Base-by-base conservation (phyloP, 805 yeast genomes). In the Metschnikowia peoriensis region DNA sequence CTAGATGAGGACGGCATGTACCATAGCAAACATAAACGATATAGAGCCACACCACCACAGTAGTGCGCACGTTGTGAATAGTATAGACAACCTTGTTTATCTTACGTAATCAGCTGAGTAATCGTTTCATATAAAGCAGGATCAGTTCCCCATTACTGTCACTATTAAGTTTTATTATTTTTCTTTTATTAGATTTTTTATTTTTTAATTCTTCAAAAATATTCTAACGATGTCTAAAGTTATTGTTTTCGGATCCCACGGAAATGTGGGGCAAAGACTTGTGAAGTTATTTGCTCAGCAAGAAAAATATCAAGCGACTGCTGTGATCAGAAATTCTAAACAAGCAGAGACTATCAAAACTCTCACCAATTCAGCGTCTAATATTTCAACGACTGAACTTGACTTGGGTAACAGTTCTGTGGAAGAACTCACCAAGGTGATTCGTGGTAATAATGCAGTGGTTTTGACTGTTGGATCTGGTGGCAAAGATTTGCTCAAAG, bases 381-480 rank as follows among this genome's bases (percentile, higher is more conserved):
- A 60, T n/a, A 47, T 66, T 14, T 59, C 68, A 10, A 69, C 79
- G 5, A 59, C 67, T 11, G 65, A 72, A 11, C 72, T 79, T 27
- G 67, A 74, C 38, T 63, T 80, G 45, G 73, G 73, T 37, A 69
- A 70, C 7, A 62, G 72, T 1, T 57, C 67, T 1, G 69, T 71
- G 2, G 59, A 55, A 1, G 66, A 71, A 3, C 62, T 83, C 34
- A 66, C 73, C 0, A 55, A 61, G 2, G 68, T 66, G 0, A 60
- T 84, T 37, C 63, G 67, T 41, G 85, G 82, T 3, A 73, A 71
- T 38, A 82, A 81, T 57, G 82, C 83, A 8, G 81, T 84, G 5
- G 81, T 84, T 0, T 81, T 83, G 69, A 68, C 79, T 39, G 88
- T 86, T 0, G 88, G 88, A 8, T 81, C 86, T 2, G 84, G 81